A percentile compares a stretch with the other conserved stretches of the same genome.
These are phyloP conservation scores for Gilbertella persicaria DNA, from an alignment of 371 early-diverging fungal species.

Conservation along the genomic window DNA sequence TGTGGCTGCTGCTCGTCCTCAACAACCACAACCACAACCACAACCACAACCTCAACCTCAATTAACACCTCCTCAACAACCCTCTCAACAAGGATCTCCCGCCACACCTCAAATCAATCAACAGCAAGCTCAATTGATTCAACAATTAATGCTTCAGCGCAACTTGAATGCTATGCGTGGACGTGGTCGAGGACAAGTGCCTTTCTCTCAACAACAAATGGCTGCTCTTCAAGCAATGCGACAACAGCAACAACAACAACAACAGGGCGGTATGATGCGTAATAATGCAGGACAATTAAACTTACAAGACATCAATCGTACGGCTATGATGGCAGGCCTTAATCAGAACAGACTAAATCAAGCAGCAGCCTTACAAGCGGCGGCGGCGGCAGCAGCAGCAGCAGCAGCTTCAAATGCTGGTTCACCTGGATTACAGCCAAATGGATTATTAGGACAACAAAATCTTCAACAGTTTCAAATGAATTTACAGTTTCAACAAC, in stretches of 20 bases:
- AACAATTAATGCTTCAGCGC: conserved; percentile 39
- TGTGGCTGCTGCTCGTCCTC: conserved; percentile 10
- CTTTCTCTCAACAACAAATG: conserved; percentile 30
- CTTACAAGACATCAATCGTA: conserved; percentile 14
- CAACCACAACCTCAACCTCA: conserved; percentile 17
- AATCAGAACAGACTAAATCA: conserved; percentile 13
- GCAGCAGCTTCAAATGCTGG: conserved; percentile 12
- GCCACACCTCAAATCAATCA: conserved; percentile 26
- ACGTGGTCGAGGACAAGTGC: conserved; percentile 31
- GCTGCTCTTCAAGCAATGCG: conserved; percentile 30
- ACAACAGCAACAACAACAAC: conserved; percentile 6
- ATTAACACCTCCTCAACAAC: not conserved
- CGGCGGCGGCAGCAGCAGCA: conserved; percentile 9
- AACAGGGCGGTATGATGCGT: not conserved
- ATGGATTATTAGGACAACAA: conserved; percentile 14
- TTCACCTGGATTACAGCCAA: conserved; percentile 13
- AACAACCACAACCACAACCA: conserved; percentile 18
- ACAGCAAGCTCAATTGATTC: conserved; percentile 33
- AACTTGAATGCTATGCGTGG: conserved; percentile 28
- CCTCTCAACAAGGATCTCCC: conserved; percentile 5
- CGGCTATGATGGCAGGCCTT: conserved; percentile 12
- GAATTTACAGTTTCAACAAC: conserved; percentile 33
- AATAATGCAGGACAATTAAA: conserved; percentile 5
- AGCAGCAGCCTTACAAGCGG: conserved; percentile 23
- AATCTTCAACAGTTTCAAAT: conserved; percentile 40